Base-by-base conservation (phyloP, 805 yeast species). In the Cyberlindnera petersonii region DNA sequence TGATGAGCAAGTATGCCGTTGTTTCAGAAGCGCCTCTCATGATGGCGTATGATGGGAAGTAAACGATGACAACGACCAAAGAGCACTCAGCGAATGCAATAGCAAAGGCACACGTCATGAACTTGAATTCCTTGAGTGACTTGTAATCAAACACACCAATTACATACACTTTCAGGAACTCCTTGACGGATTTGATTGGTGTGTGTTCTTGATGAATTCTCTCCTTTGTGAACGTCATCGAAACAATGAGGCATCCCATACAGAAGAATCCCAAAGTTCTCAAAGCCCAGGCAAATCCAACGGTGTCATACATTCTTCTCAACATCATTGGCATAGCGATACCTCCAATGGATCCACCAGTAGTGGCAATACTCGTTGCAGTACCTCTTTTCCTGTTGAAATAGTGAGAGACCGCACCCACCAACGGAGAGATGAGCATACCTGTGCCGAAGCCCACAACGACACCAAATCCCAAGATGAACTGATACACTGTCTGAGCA, bases 261-360 rank as follows among this genome's bases (percentile, higher is more conserved):
- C 67, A 60, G 15, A 74, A 53, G 46, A 76, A 68, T 0, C 74
- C 75, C 33, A 74, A 56, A 13, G 67, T 60, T 35, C 82, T 62
- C 31, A 72, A 62, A 4, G 76, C 70, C 81, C 82, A 76, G 9
- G 61, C 64, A 48, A 72, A 75, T 1, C 82, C 82, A 18, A 73
- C 63, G 11, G 56, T 50, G 6, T 48, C 42, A 35, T 69, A 65
- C 33, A 74, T 54, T 15, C 52, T 54, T 30, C 71, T 64, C 14
- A 74, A 63, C 61, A 70, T 61, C 30, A 72, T 55, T 11, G 79
- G 75, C 50, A 70, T 72, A 17, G 69, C 39, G 37, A 71, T 56
- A 11, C 77, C 76, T 4, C 81, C 81, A 9, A 73, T 49, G 5
- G 76, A 67, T 0, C 78, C 74, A 13, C 79, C 79, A 8, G 69